Evolutionary conservation across 495 filamentous ascomycete genomes (phyloP).

Genomic region (Aspergillus nanangensis): DNA sequence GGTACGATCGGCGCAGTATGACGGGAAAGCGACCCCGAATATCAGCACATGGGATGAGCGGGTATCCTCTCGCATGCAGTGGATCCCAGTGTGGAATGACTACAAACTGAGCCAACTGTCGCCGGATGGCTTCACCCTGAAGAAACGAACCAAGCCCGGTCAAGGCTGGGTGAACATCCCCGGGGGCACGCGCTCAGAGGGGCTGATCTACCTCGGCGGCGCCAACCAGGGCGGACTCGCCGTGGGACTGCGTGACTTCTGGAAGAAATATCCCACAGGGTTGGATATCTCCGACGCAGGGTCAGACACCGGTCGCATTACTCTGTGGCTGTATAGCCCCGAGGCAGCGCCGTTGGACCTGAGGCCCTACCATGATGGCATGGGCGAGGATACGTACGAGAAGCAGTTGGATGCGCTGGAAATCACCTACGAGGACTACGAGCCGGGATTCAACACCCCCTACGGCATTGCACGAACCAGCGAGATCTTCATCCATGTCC

Average conservation of each 20-base stretch:
- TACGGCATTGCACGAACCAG: slow-evolving; percentile 45
- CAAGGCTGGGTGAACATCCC: slow-evolving; percentile 47
- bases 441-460: slow-evolving; percentile 40
- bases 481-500: slow-evolving; percentile 39
- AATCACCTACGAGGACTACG: slow-evolving; percentile 53
- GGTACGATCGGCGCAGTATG: slow-evolving; percentile 29
- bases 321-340: slow-evolving; percentile 48
- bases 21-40: slow-evolving; percentile 25
- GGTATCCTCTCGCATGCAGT: slow-evolving; percentile 32
- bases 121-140: slow-evolving; percentile 45
- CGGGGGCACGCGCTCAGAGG: slow-evolving; percentile 39
- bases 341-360: slow-evolving; percentile 42
- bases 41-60: slow-evolving; percentile 29
- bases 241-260: slow-evolving; percentile 45
- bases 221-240: slow-evolving; percentile 41
- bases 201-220: slow-evolving; percentile 43
- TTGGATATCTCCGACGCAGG: slow-evolving; percentile 38
- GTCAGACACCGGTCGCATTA: slow-evolving; percentile 33
- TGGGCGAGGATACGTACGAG: slow-evolving; percentile 40
- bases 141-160: slow-evolving; percentile 44
- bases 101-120: slow-evolving; percentile 44
- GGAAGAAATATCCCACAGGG: slow-evolving; percentile 46
- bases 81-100: slow-evolving; percentile 45
- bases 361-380: slow-evolving; percentile 44
- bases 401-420: slow-evolving; percentile 46